Percentiles rank a stretch among this genome's conserved stretches.
These are phyloP conservation scores for Phytophthora multivora DNA, from an alignment of 352 stramenopile species.

Conservation along the genomic window DNA sequence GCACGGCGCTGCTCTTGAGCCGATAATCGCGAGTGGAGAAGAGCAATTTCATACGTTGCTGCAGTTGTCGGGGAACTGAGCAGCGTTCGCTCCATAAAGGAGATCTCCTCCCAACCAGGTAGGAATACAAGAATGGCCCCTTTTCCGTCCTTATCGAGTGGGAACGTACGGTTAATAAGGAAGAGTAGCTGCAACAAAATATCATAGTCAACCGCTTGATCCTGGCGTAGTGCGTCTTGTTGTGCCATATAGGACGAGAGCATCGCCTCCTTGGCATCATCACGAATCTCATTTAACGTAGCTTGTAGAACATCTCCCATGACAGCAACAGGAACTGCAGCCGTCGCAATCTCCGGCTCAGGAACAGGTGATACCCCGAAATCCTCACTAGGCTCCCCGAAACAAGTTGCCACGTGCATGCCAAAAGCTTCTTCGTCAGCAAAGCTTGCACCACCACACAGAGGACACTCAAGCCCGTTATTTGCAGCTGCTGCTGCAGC, in stretches of 20 bases:
- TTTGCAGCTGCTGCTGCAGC: constrained; percentile 1
- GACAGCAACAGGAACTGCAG: constrained; percentile 21
- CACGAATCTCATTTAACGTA: constrained; percentile 35
- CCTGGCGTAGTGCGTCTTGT: constrained; percentile 58
- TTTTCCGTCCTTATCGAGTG: constrained; percentile 50
- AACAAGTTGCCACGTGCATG: constrained; percentile 85
- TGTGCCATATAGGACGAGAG: constrained; percentile 66
- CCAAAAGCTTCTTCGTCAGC: constrained; percentile 85
- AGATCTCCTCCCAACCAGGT: constrained; percentile 86
- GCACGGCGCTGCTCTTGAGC: constrained; percentile 71
- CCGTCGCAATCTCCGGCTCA: constrained; percentile 14
- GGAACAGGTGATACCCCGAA: constrained; percentile 5
- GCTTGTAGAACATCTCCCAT: constrained; percentile 47
- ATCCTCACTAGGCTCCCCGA: constrained; percentile 46
- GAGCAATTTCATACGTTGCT: constrained; percentile 65
- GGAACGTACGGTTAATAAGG: constrained; percentile 64
- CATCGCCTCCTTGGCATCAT: constrained; percentile 42
- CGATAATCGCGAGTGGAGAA: constrained; percentile 78
- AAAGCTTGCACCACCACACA: constrained; percentile 81
- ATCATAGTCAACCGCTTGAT: constrained; percentile 76
- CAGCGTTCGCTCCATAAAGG: constrained; percentile 69
- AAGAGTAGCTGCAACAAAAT: constrained; percentile 69
- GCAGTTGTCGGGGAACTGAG: constrained; percentile 56
- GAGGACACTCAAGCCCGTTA: constrained; percentile 68
- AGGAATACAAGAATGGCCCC: constrained; percentile 86